A percentile compares a stretch with the other conserved stretches of the same genome.
phyloP scores from a whole-genome alignment of 2,329 filamentous ascomycete genomes.

The Claviceps lovelessii region DNA sequence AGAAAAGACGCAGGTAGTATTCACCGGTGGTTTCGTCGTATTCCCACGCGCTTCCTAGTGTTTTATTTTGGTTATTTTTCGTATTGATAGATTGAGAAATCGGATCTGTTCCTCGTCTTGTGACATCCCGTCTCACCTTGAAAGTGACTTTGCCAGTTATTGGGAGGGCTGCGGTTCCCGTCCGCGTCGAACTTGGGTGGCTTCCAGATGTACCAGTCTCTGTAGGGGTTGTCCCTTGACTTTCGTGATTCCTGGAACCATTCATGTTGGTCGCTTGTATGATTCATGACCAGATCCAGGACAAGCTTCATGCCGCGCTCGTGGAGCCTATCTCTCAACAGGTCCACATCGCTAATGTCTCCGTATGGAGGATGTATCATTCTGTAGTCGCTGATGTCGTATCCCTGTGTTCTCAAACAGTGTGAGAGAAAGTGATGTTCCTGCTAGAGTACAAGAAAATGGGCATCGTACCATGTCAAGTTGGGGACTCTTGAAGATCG shows the following conservation, averaged over 20 bases:
- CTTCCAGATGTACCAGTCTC: constrained; percentile 54
- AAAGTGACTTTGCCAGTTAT: constrained; percentile 37
- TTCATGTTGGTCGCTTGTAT: constrained; percentile 44
- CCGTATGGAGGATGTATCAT: constrained; percentile 53
- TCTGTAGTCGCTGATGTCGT: constrained; percentile 57
- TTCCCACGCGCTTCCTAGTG: constrained; percentile 26
- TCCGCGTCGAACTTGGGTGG: constrained; percentile 39
- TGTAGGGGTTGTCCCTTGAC: constrained; percentile 37
- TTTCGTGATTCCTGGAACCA: constrained; percentile 45
- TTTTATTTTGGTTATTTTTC: neutral
- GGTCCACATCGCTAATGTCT: constrained; percentile 51
- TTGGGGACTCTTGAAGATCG: constrained; percentile 38
- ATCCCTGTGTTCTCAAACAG: constrained; percentile 29
- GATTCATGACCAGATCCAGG: constrained; percentile 61
- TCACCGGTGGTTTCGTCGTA: constrained; percentile 34
- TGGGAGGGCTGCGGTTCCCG: constrained; percentile 46
- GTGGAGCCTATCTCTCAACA: constrained; percentile 46
- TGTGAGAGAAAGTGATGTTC: neutral
- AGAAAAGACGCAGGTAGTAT: constrained; percentile 55
- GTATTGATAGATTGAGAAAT: neutral
- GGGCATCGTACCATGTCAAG: constrained; percentile 41
- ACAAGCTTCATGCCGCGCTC: constrained; percentile 52
- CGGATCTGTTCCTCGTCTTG: neutral
- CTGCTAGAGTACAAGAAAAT: neutral
- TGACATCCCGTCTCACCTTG: constrained; percentile 15